These are phyloP conservation scores for Ophiostoma triangulosporum DNA, from an alignment of 2,329 filamentous ascomycete genomes.

Conservation along the genomic window DNA sequence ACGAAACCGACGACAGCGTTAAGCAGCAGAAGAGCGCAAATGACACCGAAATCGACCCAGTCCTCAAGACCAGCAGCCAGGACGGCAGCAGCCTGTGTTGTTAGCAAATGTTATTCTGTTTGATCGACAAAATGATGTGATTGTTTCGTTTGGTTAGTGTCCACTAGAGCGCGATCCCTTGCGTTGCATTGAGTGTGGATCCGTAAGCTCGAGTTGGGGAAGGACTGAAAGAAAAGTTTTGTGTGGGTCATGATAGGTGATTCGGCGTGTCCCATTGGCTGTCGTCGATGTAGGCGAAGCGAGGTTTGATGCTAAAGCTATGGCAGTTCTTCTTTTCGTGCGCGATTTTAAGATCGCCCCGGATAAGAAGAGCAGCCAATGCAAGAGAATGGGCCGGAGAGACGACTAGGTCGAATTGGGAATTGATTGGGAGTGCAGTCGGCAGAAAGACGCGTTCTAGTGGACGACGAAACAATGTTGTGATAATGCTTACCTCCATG, in stretches of 20 bases:
- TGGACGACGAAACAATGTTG: neutral
- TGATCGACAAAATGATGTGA: constrained; percentile 14
- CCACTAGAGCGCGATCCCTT: neutral
- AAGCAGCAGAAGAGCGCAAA: constrained; percentile 62
- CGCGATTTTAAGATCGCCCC: constrained; percentile 10
- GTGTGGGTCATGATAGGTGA: neutral
- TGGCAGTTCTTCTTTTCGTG: constrained; percentile 1
- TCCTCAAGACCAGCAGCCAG: constrained; percentile 73
- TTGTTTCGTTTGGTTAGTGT: neutral
- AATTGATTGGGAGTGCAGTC: neutral
- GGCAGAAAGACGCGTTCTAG: neutral
- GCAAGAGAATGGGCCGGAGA: neutral
- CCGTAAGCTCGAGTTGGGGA: neutral
- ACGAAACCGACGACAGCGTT: constrained; percentile 79
- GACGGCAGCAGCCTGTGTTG: constrained; percentile 51
- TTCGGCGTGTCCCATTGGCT: constrained; percentile 3
- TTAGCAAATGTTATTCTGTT: neutral
- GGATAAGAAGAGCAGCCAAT: neutral
- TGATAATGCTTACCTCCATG: constrained; percentile 56
- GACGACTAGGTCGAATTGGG: neutral
- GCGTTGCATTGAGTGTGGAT: neutral
- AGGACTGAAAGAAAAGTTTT: neutral
- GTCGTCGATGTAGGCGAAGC: constrained; percentile 2
- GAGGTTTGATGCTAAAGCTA: neutral
- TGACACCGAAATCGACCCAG: constrained; percentile 91